Evolutionary conservation across 495 filamentous ascomycete genomes (phyloP).

Genomic region (Penicillium arizonense): DNA sequence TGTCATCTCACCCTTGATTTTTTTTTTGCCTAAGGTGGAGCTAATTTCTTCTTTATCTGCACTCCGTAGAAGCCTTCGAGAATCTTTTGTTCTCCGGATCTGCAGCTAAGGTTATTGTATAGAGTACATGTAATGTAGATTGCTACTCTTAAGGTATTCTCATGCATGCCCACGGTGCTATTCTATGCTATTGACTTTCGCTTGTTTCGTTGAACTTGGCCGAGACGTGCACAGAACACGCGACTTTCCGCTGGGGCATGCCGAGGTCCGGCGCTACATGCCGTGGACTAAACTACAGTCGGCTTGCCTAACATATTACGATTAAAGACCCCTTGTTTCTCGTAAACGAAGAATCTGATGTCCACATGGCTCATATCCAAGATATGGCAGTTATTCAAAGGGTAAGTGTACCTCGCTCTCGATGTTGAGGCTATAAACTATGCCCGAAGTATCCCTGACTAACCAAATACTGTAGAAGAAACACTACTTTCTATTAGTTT

Average conservation of each 20-base stretch:
- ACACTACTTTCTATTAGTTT: too few species aligned
- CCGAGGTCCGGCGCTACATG: conserved; percentile 20
- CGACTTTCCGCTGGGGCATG: conserved; percentile 13
- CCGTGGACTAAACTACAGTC: conserved; percentile 11
- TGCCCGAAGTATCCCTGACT: too few species aligned
- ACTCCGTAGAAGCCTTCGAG: conserved; percentile 8
- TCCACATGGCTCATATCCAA: too few species aligned
- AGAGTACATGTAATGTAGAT: too few species aligned
- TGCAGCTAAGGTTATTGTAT: too few species aligned
- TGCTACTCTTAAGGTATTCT: too few species aligned
- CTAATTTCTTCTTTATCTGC: neutral
- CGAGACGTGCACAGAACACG: conserved; percentile 12
- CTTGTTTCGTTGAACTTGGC: neutral
- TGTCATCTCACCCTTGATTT: conserved; percentile 2
- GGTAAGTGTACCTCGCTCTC: too few species aligned
- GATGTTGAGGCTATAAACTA: too few species aligned
- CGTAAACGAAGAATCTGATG: neutral
- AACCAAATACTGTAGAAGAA: too few species aligned
- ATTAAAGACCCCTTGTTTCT: neutral
- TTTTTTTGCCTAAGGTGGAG: conserved; percentile 5
- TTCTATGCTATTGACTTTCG: neutral
- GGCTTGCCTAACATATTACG: neutral
- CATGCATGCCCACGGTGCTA: too few species aligned
- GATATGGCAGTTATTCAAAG: too few species aligned
- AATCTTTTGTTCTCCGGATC: neutral